Evolutionary conservation across 2,329 filamentous ascomycete species (phyloP).

Genomic region (Venturia pyrina): DNA sequence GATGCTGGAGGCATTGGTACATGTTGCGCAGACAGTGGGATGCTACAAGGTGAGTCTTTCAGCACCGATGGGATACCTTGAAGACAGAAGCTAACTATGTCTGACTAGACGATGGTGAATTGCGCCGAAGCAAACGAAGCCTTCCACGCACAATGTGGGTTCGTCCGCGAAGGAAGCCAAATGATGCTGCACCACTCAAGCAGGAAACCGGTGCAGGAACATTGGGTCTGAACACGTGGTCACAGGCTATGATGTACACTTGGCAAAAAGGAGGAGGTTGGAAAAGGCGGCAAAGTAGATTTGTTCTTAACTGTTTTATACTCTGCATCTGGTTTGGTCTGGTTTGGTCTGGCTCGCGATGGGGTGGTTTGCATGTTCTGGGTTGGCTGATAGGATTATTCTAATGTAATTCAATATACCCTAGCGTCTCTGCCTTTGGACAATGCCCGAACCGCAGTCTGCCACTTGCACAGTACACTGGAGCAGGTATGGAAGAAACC

Average conservation of each 20-base stretch:
- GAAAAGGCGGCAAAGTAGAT: neutral
- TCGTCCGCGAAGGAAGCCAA: constrained; percentile 10
- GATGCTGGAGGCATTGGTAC: constrained; percentile 17
- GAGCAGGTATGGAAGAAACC: too few species aligned
- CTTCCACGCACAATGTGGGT: constrained; percentile 17
- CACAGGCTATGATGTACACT: too few species aligned
- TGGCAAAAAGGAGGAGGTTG: neutral
- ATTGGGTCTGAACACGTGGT: neutral
- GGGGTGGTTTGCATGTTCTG: neutral
- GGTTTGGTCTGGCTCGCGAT: neutral
- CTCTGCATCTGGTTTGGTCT: constrained; percentile 1
- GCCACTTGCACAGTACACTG: too few species aligned
- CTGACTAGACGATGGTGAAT: constrained; percentile 13
- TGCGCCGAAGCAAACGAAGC: constrained; percentile 17
- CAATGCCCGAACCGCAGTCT: neutral
- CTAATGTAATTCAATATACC: neutral
- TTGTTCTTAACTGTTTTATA: neutral
- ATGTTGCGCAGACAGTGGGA: constrained; percentile 14
- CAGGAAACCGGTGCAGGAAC: neutral
- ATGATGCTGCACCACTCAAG: constrained; percentile 12
- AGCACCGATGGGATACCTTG: neutral
- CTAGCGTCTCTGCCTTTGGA: too few species aligned
- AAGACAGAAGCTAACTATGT: neutral
- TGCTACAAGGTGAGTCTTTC: constrained; percentile 15
- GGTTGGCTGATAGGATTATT: neutral